Percentiles rank a stretch among this genome's conserved stretches.
Conservation (phyloP, 2,329 filamentous ascomycete genomes). For the Pseudogymnoascus destructans region DNA sequence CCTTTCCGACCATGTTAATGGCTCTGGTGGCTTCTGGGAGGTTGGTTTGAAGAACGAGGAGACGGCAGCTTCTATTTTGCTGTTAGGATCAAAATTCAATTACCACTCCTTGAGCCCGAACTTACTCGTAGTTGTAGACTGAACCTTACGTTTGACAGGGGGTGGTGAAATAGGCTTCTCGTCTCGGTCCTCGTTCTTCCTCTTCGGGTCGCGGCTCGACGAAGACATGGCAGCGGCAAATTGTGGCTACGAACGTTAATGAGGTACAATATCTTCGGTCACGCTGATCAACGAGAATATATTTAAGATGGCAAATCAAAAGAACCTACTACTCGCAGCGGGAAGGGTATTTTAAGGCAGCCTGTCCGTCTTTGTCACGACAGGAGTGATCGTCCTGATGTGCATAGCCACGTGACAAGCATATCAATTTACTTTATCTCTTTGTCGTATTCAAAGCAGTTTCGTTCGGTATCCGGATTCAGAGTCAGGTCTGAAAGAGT, state of each 20-base stretch:
- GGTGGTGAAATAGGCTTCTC: slow-evolving; percentile 24
- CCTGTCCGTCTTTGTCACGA: slow-evolving; percentile 2
- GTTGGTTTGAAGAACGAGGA: slow-evolving; percentile 78
- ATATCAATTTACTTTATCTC: not conserved
- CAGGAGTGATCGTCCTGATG: not conserved
- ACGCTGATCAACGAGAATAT: not conserved
- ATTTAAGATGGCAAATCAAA: not conserved
- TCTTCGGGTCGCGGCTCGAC: not conserved
- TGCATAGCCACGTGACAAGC: not conserved
- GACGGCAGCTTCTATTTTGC: slow-evolving; percentile 48
- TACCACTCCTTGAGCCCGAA: not conserved
- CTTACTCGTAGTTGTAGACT: slow-evolving; percentile 27
- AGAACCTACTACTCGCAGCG: not conserved
- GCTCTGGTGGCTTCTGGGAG: slow-evolving; percentile 72
- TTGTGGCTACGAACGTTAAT: not conserved
- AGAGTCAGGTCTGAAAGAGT: not conserved
- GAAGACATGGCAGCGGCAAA: not conserved
- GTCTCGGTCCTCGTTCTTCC: not conserved
- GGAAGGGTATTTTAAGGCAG: not conserved
- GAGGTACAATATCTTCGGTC: not conserved
- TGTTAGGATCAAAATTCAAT: slow-evolving; percentile 12
- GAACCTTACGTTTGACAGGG: slow-evolving; percentile 25
- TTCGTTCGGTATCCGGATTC: not conserved
- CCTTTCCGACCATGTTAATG: slow-evolving; percentile 58
- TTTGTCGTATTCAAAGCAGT: not conserved